Conservation (phyloP, 2,329 filamentous ascomycete genomes). For the Penicillium fuscoglaucum region DNA sequence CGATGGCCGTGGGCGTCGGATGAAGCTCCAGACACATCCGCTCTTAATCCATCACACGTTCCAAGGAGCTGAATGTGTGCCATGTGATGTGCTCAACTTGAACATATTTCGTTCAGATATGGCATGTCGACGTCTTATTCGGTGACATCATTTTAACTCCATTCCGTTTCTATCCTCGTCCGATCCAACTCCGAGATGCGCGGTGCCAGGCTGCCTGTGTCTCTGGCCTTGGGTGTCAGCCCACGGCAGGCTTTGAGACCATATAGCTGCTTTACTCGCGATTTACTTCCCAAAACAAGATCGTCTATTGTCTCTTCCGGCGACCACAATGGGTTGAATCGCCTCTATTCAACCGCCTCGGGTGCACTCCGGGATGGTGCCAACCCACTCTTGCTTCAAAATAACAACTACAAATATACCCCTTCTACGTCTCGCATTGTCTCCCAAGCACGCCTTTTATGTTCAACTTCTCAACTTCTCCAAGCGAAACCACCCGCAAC, state of each 20-base stretch:
- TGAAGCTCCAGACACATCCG: slow-evolving; percentile 15
- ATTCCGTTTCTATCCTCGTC: slow-evolving; percentile 14
- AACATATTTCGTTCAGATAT: slow-evolving; percentile 31
- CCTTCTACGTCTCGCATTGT: slow-evolving; percentile 17
- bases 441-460: slow-evolving; percentile 31
- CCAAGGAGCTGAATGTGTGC: slow-evolving; percentile 10
- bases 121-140: slow-evolving; percentile 28
- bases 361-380: slow-evolving; percentile 23
- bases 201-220: slow-evolving; percentile 42
- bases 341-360: slow-evolving; percentile 28
- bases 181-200: slow-evolving; percentile 40
- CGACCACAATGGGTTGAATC: slow-evolving; percentile 15
- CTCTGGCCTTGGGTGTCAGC: slow-evolving; percentile 35
- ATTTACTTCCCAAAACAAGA: slow-evolving; percentile 19
- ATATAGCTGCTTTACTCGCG: slow-evolving; percentile 18
- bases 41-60: slow-evolving; percentile 19
- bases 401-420: slow-evolving; percentile 16
- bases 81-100: slow-evolving; percentile 12
- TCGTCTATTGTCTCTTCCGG: background rate
- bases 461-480: slow-evolving; percentile 28
- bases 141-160: slow-evolving; percentile 29
- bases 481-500: slow-evolving; percentile 29
- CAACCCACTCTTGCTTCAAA: slow-evolving; percentile 18
- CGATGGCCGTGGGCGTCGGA: slow-evolving; percentile 10
- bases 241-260: slow-evolving; percentile 28